Evolutionary conservation across 345 rosid genomes (phyloP).

Genomic region (Pistacia integerrima): DNA sequence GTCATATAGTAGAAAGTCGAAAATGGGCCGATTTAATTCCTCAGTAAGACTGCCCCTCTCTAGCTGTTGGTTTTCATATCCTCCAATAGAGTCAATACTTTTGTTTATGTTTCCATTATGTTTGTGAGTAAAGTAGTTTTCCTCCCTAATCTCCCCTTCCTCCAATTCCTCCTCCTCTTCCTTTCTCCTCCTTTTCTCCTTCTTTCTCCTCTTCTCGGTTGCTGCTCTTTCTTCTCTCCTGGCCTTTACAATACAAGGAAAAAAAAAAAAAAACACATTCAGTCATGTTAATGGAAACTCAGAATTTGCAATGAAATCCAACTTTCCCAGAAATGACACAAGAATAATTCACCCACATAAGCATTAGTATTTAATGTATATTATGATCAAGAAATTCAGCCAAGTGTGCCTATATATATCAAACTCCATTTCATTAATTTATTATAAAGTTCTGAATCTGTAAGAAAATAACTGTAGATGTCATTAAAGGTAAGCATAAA

Average conservation of each 20-base stretch:
- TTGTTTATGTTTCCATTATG: background rate
- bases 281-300: background rate
- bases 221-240: conserved; percentile 7
- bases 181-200: conserved; percentile 1
- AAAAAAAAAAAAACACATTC: background rate
- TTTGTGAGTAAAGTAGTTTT: background rate
- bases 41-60: conserved; percentile 14
- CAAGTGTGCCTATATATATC: no score
- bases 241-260: background rate
- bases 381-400: no score
- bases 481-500: background rate
- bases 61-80: background rate
- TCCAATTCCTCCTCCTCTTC: background rate
- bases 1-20: conserved; percentile 17
- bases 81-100: background rate
- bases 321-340: no score
- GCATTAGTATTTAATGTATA: no score
- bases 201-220: conserved; percentile 10
- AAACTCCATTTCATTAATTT: no score
- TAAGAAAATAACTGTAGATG: no score
- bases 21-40: conserved; percentile 16
- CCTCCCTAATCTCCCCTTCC: background rate
- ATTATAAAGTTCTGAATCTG: no score
- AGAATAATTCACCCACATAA: no score
- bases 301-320: background rate